Base-by-base conservation (phyloP, 2,329 filamentous ascomycete species). In the Diplodia seriata region DNA sequence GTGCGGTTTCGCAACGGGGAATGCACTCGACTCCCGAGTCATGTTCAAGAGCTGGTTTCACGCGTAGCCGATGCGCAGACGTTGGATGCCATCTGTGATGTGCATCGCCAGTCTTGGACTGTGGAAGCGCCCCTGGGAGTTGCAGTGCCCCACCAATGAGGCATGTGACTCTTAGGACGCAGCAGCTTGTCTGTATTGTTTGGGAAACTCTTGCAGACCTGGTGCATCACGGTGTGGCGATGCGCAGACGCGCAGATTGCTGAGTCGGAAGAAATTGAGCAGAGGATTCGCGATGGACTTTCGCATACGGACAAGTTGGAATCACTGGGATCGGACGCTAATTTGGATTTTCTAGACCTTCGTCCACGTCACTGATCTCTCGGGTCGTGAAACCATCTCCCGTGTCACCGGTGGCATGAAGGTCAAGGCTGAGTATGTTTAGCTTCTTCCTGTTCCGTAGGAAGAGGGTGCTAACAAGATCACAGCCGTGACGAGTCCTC, bases 321-420 rank as follows among this genome's bases (percentile, higher is more conserved):
- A 61, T n/a, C 15, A 6, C 26, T 4, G 3, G 15, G 31, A 38
- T n/a, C 29, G 18, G 14, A 20, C 4, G 31, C 59, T 63, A 29
- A 51, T 36, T 4, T 63, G 4, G 2, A 23, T n/a, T 38, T 3
- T 26, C 47, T n/a, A 63, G 56, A 85, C 83, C 76, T 85, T 85
- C 80, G 95, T 99, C 82, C 95, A 99, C 87, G 93, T 99, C 82
- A 99, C 95, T 87, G 95, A 98, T 97, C 93, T 99, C 83, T 83
- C 81, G 86, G 95, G 95, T 86, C 95, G 95, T 86, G 95, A 99
- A 91, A 99, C 96, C 86, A 97, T 99, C 87, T 92, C 90, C 90
- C 94, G 95, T 92, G 94, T 99, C 77, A 99, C 96, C 79, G 95
- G 96, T 87, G 96, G 96, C 82, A 99, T 99, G 95, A 99, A 99